phyloP scores from a whole-genome alignment of 2,329 filamentous ascomycete genomes.

The Penicillium fuscoglaucum region DNA sequence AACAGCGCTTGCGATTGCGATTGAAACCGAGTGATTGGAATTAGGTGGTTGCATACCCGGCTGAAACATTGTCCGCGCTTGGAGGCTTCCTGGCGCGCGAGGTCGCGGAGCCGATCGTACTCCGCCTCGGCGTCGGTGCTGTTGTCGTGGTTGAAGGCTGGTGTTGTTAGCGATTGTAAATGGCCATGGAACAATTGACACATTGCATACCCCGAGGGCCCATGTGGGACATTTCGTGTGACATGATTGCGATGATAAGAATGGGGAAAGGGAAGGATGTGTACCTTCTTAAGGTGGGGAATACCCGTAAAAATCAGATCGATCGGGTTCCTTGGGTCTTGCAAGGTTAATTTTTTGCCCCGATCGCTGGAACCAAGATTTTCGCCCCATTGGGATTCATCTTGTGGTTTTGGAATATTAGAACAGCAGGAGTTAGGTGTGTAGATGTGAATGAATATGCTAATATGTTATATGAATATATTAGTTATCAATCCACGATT shows the following conservation, averaged over 20 bases:
- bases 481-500: not conserved
- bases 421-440: not conserved
- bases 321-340: slow-evolving; percentile 16
- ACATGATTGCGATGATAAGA: slow-evolving; percentile 30
- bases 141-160: slow-evolving; percentile 74
- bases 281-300: slow-evolving; percentile 13
- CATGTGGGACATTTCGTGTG: slow-evolving; percentile 46
- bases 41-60: slow-evolving; percentile 49
- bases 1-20: not conserved
- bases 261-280: not conserved
- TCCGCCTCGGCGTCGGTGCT: slow-evolving; percentile 72
- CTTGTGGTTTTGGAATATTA: not conserved
- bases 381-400: not conserved
- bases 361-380: not conserved
- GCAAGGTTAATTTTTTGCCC: slow-evolving; percentile 4
- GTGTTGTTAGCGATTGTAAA: not conserved
- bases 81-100: slow-evolving; percentile 76
- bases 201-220: slow-evolving; percentile 39
- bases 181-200: slow-evolving; percentile 5
- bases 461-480: not conserved
- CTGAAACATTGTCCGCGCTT: slow-evolving; percentile 79
- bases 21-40: not conserved
- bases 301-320: slow-evolving; percentile 22
- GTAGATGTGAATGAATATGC: not conserved
- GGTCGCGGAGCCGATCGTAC: slow-evolving; percentile 85